Evolutionary conservation across 1,284 basidiomycete species (phyloP), one percentile per base, ranked within the genome.

Genomic region (Fistulinella staudtii): DNA sequence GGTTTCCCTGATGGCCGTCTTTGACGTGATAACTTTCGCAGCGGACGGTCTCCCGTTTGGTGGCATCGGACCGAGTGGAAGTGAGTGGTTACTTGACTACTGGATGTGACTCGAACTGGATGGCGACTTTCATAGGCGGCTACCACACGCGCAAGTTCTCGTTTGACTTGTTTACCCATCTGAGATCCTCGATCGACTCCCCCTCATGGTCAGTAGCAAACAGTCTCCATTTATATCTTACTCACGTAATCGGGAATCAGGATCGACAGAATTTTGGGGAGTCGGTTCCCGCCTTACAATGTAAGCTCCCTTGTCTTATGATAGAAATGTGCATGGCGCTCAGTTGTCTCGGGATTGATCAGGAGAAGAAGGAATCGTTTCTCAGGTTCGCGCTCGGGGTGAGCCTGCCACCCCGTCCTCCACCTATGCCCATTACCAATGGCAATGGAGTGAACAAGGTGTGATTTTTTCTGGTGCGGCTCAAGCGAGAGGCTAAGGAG

Each of bases 41-140:
- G 80, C 71, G 21, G 72, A 77, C 11, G 82, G 79, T n/a, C 63
- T 86, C 36, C 85, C 85, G 1, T 84, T 89, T 42, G 86, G 85
- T 31, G 87, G 87, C 34, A 70, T 79, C 34, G 86, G 87, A 5
- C 70, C 75, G 6, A 88, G 85, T 53, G 85, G 85, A 60, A 76
- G 85, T 86, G 61, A 53, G 81, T 64, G 3, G 13, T 6, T 41
- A 28, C 35, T 24, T 36, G 24, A 15, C 21, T 25, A 9, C 8
- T 9, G 17, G 30, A 33, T 5, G 15, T 8, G 23, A 25, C 27
- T 35, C 9, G 30, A 39, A 17, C 10, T 3, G n/a, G 22, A 5
- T 22, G n/a, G n/a, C n/a, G n/a, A n/a, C 31, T 22, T 7, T 22
- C 11, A 24, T 15, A 85, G 85, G 72, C 37, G 85, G 86, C 5